Percentiles rank a stretch among this genome's conserved stretches.
phyloP scores from a whole-genome alignment of 2,329 filamentous ascomycete genomes.

The Botrytis cinerea region DNA sequence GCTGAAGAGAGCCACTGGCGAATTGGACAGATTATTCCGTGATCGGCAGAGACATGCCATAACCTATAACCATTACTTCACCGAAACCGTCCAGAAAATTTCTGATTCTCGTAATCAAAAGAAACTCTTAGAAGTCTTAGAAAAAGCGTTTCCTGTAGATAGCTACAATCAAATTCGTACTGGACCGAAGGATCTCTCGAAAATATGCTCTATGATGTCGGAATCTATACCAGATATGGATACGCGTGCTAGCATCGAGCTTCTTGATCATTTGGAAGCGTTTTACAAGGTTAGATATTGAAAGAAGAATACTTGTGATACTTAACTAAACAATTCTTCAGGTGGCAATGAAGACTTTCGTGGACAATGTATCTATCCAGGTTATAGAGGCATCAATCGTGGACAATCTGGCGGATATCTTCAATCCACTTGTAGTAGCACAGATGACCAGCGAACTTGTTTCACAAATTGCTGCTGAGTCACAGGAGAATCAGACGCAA shows the following conservation, averaged over 20 bases:
- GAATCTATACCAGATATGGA: neutral
- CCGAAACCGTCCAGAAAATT: neutral
- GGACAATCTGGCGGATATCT: neutral
- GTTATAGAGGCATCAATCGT: neutral
- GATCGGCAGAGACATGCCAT: neutral
- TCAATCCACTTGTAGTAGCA: neutral
- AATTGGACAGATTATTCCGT: neutral
- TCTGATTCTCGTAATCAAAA: neutral
- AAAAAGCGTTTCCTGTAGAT: neutral
- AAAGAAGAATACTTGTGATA: neutral
- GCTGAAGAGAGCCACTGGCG: neutral
- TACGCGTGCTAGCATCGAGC: neutral
- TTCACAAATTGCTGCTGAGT: neutral
- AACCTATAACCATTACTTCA: neutral
- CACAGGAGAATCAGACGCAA: neutral
- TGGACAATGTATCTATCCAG: neutral
- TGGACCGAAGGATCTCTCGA: neutral
- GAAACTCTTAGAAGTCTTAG: neutral
- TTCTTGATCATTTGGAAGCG: neutral
- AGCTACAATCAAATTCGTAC: neutral
- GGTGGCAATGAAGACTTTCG: neutral
- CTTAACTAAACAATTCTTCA: neutral
- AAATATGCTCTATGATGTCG: neutral
- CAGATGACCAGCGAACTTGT: neutral
- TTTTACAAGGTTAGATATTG: neutral